Conservation (phyloP, 768 basidiomycete genomes). For the Cyclocybe aegerita region DNA sequence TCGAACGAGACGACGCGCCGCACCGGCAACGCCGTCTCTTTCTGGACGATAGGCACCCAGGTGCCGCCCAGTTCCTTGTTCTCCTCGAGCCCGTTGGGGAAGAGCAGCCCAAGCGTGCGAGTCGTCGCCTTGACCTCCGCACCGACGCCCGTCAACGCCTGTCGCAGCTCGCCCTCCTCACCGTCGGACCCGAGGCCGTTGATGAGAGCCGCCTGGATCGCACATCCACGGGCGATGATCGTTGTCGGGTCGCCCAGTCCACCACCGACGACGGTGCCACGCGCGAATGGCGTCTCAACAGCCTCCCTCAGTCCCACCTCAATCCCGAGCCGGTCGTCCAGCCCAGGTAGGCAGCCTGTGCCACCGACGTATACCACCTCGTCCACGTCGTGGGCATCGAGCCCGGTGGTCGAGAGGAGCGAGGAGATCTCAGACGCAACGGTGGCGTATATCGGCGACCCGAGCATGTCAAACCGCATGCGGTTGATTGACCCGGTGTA, state of each 20-base stretch:
- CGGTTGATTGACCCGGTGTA: constrained; percentile 67
- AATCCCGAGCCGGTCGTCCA: constrained; percentile 56
- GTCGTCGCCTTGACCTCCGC: constrained; percentile 50
- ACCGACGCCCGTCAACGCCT: constrained; percentile 45
- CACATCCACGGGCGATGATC: constrained; percentile 74
- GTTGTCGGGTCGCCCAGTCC: constrained; percentile 78
- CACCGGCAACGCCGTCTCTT: constrained; percentile 72
- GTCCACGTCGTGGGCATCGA: constrained; percentile 70
- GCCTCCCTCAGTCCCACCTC: constrained; percentile 58
- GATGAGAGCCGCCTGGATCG: constrained; percentile 69
- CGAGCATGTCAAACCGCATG: constrained; percentile 64
- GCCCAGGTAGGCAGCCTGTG: constrained; percentile 69
- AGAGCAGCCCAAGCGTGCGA: constrained; percentile 62
- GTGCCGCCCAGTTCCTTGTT: constrained; percentile 54
- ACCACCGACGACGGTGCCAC: constrained; percentile 68
- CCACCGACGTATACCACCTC: constrained; percentile 84
- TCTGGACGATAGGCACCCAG: constrained; percentile 65
- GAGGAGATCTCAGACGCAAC: constrained; percentile 50
- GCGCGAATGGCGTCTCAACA: constrained; percentile 62
- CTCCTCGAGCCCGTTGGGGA: constrained; percentile 47
- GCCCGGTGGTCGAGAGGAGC: constrained; percentile 47
- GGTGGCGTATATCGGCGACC: constrained; percentile 56
- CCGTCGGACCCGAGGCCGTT: constrained; percentile 43
- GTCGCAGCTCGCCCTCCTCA: constrained; percentile 48
- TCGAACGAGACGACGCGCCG: constrained; percentile 60